These are phyloP conservation scores for Calophaca sinica DNA, from an alignment of 306 rosid genomes.

Conservation along the genomic window DNA sequence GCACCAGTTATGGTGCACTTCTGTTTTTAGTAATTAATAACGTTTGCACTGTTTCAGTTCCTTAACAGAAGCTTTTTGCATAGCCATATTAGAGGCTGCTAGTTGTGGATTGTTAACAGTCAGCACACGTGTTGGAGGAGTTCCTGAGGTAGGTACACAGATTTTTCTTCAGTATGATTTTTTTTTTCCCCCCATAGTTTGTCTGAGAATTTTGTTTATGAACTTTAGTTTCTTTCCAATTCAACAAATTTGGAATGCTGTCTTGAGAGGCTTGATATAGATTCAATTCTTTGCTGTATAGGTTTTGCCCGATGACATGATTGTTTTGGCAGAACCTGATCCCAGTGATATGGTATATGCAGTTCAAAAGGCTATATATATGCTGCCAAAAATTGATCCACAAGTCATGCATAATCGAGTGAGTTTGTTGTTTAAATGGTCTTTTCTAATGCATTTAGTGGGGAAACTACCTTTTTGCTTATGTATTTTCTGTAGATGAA, in stretches of 20 bases:
- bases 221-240: constrained; percentile 10
- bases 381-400: constrained; percentile 83
- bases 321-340: constrained; percentile 90
- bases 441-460: constrained; percentile 39
- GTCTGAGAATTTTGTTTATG: constrained; percentile 2
- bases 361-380: constrained; percentile 68
- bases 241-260: constrained; percentile 6
- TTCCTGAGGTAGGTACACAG: constrained; percentile 74
- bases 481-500: constrained; percentile 58
- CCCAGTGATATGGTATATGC: constrained; percentile 89
- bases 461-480: constrained; percentile 18
- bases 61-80: constrained; percentile 95
- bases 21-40: constrained; percentile 18
- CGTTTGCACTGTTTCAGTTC: constrained; percentile 63
- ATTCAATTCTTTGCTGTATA: constrained; percentile 52
- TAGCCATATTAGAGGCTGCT: constrained; percentile 96
- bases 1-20: constrained; percentile 13
- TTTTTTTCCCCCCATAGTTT: constrained; percentile 4
- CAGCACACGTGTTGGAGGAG: constrained; percentile 95
- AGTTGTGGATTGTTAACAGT: constrained; percentile 97
- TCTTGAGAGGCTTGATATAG: constrained; percentile 31
- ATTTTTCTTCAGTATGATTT: background rate
- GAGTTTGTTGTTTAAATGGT: constrained; percentile 51
- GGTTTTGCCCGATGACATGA: constrained; percentile 96
- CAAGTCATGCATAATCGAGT: constrained; percentile 88